A percentile compares a stretch with the other conserved stretches of the same genome.
Conservation (phyloP, 345 rosid species). For the Lepidium africanum region DNA sequence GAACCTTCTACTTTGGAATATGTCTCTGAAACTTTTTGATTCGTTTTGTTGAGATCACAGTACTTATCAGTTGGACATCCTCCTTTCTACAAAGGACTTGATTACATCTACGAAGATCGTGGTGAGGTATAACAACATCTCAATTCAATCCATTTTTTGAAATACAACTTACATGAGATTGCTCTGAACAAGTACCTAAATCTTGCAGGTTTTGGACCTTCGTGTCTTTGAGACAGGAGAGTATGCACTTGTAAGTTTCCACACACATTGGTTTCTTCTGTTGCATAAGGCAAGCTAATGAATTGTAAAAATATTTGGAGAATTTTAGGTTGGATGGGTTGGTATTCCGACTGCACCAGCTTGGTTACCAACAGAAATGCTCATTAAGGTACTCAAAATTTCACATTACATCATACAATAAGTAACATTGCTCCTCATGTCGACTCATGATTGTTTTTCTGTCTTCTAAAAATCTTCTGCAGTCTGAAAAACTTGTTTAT, state of each 20-base stretch:
- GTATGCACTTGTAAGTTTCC: constrained; percentile 75
- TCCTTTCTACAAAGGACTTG: constrained; percentile 85
- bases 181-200: not conserved
- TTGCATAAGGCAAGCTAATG: not conserved
- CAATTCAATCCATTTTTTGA: not conserved
- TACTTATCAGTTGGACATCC: constrained; percentile 96
- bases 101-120: constrained; percentile 88
- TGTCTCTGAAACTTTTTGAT: not conserved
- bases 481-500: constrained; percentile 79
- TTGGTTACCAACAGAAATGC: constrained; percentile 93
- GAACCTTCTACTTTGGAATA: not conserved
- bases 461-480: constrained; percentile 18
- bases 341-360: constrained; percentile 95
- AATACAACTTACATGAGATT: not conserved
- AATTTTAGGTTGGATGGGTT: constrained; percentile 70
- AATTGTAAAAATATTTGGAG: not conserved
- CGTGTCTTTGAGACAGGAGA: constrained; percentile 88
- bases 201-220: constrained; percentile 64
- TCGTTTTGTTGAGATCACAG: constrained; percentile 33
- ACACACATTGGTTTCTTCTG: not conserved
- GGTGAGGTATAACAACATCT: constrained; percentile 57
- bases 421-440: not conserved
- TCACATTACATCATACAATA: not conserved
- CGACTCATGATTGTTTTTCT: not conserved
- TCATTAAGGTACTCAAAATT: constrained; percentile 51